Evolutionary conservation across 768 basidiomycete genomes (phyloP).

Genomic region (Pholiota molesta): DNA sequence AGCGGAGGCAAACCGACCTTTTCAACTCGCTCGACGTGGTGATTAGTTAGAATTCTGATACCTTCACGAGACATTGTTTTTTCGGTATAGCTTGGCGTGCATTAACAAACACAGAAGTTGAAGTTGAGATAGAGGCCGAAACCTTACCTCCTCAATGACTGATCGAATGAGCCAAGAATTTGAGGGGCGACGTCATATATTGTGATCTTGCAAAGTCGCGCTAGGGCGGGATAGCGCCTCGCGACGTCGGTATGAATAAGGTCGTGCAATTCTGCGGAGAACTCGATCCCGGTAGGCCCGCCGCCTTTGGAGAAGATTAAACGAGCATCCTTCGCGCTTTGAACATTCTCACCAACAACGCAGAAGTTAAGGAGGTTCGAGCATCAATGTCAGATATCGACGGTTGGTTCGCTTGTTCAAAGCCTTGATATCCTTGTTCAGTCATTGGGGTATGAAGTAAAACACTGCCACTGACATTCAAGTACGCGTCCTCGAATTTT

Average conservation of each 20-base stretch:
- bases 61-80: constrained; percentile 76
- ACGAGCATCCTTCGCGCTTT: not conserved
- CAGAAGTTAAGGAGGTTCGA: constrained; percentile 82
- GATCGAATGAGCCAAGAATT: constrained; percentile 79
- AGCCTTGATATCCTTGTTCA: constrained; percentile 43
- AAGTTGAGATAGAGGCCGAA: not conserved
- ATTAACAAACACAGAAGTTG: not conserved
- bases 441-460: not conserved
- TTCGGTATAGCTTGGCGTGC: constrained; percentile 54
- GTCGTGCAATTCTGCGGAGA: constrained; percentile 82
- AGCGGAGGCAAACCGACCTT: constrained; percentile 38
- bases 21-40: constrained; percentile 74
- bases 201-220: constrained; percentile 68
- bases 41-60: constrained; percentile 69
- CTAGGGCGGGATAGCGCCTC: constrained; percentile 63
- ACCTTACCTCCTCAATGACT: constrained; percentile 58
- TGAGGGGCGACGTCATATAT: constrained; percentile 81
- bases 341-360: constrained; percentile 64
- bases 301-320: constrained; percentile 47
- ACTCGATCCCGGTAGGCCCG: constrained; percentile 81
- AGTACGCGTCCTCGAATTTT: constrained; percentile 71
- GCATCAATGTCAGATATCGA: constrained; percentile 75
- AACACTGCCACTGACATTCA: constrained; percentile 53
- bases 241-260: constrained; percentile 68
- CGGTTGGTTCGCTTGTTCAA: constrained; percentile 87